Conservation (phyloP, 805 yeast species). For the Ogataea salicorniae region DNA sequence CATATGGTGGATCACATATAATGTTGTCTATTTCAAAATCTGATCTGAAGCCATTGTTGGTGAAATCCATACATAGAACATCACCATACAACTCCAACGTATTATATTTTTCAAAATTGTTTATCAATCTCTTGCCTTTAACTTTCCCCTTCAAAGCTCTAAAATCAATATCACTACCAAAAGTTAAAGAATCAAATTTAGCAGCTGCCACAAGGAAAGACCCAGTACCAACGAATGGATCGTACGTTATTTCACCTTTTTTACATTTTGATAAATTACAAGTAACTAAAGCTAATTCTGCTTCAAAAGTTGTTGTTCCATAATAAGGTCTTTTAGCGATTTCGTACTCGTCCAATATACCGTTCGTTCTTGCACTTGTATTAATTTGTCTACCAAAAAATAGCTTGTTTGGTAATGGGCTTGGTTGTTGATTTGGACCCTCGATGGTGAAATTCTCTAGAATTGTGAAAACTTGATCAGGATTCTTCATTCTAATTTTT, state of each 20-base stretch:
- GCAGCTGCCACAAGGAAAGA: constrained; percentile 88
- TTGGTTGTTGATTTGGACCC: constrained; percentile 24
- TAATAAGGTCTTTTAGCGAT: constrained; percentile 77
- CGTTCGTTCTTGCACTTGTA: constrained; percentile 52
- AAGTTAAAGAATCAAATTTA: constrained; percentile 69
- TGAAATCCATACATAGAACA: constrained; percentile 87
- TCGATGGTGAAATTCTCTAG: constrained; percentile 61
- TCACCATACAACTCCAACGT: constrained; percentile 59
- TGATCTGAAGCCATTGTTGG: constrained; percentile 74
- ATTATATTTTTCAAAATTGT: constrained; percentile 75
- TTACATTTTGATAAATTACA: constrained; percentile 80
- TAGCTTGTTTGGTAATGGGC: constrained; percentile 46
- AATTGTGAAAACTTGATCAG: constrained; percentile 65
- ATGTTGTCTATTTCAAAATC: constrained; percentile 69
- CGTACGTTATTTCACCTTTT: constrained; percentile 67
- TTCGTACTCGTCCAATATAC: constrained; percentile 72
- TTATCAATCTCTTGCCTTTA: constrained; percentile 25
- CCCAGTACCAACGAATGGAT: constrained; percentile 97
- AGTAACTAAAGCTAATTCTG: constrained; percentile 81
- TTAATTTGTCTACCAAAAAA: constrained; percentile 77
- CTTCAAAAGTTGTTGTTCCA: constrained; percentile 96
- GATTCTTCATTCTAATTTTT: constrained; percentile 68
- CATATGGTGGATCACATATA: constrained; percentile 96
- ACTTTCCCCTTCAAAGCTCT: constrained; percentile 69
- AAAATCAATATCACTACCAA: constrained; percentile 91